A percentile compares a stretch with the other conserved stretches of the same genome.
These are phyloP conservation scores for Nemania diffusa DNA, from an alignment of 2,329 filamentous ascomycete species.

Conservation along the genomic window DNA sequence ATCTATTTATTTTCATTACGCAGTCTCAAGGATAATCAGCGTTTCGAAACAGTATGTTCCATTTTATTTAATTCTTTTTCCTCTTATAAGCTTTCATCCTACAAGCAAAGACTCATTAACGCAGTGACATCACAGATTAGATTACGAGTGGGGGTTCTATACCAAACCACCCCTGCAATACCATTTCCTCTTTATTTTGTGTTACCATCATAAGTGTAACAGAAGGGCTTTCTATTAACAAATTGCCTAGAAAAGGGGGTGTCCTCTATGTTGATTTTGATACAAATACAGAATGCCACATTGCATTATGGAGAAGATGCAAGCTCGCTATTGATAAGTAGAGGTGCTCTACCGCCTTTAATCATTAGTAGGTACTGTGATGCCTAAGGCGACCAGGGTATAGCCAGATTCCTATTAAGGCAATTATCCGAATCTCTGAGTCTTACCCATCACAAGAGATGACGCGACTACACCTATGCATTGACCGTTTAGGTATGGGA, in stretches of 20 bases:
- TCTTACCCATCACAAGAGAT: neutral
- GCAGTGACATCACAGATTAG: neutral
- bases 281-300: no score
- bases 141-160: neutral
- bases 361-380: no score
- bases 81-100: neutral
- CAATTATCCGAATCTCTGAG: constrained; percentile 22
- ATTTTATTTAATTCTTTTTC: neutral
- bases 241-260: no score
- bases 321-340: no score
- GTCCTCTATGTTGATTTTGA: no score
- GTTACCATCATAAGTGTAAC: no score
- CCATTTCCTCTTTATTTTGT: neutral
- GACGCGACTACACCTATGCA: neutral
- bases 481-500: neutral
- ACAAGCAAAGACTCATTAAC: neutral
- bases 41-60: neutral
- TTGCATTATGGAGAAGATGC: no score
- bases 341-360: no score
- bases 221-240: no score
- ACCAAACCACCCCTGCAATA: neutral
- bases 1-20: neutral
- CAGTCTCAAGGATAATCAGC: neutral
- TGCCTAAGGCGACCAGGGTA: no score
- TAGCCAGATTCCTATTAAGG: constrained; percentile 3